A percentile compares a stretch with the other conserved stretches of the same genome.
Evolutionary conservation across 2,329 filamentous ascomycete genomes (phyloP).

Genomic region (Fusarium solani-melongenae): DNA sequence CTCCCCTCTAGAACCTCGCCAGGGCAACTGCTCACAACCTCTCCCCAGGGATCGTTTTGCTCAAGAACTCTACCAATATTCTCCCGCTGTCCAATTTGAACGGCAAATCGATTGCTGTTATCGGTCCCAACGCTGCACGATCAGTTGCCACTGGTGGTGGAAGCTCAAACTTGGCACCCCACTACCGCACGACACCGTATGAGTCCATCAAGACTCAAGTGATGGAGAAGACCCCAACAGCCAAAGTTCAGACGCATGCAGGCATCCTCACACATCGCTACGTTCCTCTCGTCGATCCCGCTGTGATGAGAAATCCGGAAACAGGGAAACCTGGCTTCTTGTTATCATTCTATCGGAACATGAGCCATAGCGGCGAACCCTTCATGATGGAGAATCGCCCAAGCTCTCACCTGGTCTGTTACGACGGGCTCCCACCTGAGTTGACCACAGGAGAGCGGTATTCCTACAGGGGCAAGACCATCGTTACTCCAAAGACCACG

Average conservation of each 20-base stretch:
- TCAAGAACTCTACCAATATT: slow-evolving; percentile 10
- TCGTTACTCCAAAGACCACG: slow-evolving; percentile 18
- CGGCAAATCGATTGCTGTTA: slow-evolving; percentile 1
- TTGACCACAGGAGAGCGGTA: slow-evolving; percentile 28
- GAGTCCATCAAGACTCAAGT: slow-evolving; percentile 9
- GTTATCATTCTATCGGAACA: slow-evolving; percentile 16
- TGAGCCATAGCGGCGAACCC: slow-evolving; percentile 15
- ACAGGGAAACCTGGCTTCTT: slow-evolving; percentile 17
- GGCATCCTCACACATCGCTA: slow-evolving; percentile 29
- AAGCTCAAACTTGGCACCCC: slow-evolving; percentile 23
- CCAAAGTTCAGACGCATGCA: slow-evolving; percentile 3
- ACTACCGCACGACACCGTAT: slow-evolving; percentile 26
- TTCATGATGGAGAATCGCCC: slow-evolving; percentile 27
- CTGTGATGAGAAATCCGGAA: slow-evolving; percentile 20
- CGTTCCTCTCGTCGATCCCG: slow-evolving; percentile 6
- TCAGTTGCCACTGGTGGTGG: slow-evolving; percentile 22
- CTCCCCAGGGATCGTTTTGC: slow-evolving; percentile 18
- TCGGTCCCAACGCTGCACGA: slow-evolving; percentile 23
- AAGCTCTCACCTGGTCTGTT: slow-evolving; percentile 30
- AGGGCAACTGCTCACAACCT: neutral
- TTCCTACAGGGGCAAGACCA: slow-evolving; percentile 14
- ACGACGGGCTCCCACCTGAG: slow-evolving; percentile 26
- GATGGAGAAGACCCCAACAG: neutral
- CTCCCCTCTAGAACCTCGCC: neutral
- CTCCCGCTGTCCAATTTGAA: slow-evolving; percentile 4